Base-by-base conservation (phyloP, 345 rosid species). In the Euphorbia peplus region DNA sequence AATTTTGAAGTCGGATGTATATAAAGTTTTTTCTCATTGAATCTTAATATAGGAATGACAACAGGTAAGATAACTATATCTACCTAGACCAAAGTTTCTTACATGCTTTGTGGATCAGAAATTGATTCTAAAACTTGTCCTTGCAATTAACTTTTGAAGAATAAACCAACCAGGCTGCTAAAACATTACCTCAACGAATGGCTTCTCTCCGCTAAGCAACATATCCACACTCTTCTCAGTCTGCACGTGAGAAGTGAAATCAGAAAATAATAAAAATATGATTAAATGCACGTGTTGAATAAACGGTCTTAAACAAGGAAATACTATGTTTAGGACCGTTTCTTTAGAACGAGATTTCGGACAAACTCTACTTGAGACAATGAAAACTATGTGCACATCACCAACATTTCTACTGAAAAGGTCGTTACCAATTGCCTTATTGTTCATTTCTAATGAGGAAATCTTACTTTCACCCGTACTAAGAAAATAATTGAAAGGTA, bases 151-250 rank as follows among this genome's bases (percentile, higher is more conserved):
- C 59, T 14, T 1, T 13, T 19, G 39, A 32, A 25, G 13, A 29
- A 16, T 54, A 69, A 37, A 37, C 26, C 26, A 24, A 15, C n/a
- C n/a, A n/a, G 63, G 53, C 16, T 1, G 8, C 52, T n/a, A 14
- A 58, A 28, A 69, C 22, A 29, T 61, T 83, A 85, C 93, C 93
- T 88, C 93, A 63, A 86, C 90, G 60, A 74, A 71, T 47, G 93
- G 90, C 57, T 72, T 84, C 73, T 76, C 72, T 57, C 88, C 84
- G 0, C 76, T 68, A 62, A 88, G 90, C 78, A 88, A 75, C 86
- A 73, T 83, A 73, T 86, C 93, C 63, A 88, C 85, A 48, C 90
- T 85, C 79, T 88, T 88, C 73, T 88, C 87, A 3, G 90, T 84
- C 93, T 86, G 74, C 78, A 76, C 22, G 42, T 57, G 21, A 64